Base-by-base conservation (phyloP, 306 rosid genomes). In the Acacia confusa region DNA sequence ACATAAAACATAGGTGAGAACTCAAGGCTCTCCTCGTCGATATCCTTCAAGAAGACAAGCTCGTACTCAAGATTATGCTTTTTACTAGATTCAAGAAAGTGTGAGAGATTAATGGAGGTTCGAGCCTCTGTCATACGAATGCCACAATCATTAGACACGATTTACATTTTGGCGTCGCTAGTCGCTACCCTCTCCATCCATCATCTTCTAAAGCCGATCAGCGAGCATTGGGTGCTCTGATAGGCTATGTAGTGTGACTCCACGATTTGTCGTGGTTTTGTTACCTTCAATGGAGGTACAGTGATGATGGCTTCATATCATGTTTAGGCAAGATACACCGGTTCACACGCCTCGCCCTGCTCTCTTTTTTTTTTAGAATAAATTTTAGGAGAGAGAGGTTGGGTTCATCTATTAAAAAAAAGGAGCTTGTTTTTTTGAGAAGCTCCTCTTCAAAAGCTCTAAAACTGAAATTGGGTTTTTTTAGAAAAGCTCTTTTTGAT, bases 61-160 rank as follows among this genome's bases (percentile, higher is more conserved):
- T 90, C 68, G 27, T 84, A 61, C 34, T 90, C 89, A 25, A 79
- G 85, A 74, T 71, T 73, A 19, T 82, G 67, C 19, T 22, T 82
- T 9, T 44, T 32, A 44, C 47, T 65, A 45, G 61, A 36, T 9
- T 63, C 58, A 44, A 91, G 87, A 81, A 92, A 90, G 61, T 84
- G 78, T 0, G 78, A 40, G 78, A 92, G 24, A 3, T 52, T 63
- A 7, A 41, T 27, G 0, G 82, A 74, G 2, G 75, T 70, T 7
- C 45, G 27, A 27, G 91, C 86, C 72, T 92, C 88, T 38, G 90
- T 12, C 66, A 92, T 78, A 30, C 92, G 70, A 67, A 82, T 55
- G n/a, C 97, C 97, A 32, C 88, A 55, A 72, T 92, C 97, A 68
- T 90, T 92, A 2, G 89, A n/a, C n/a, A n/a, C n/a, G n/a, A n/a